Conservation (phyloP, 345 rosid species). For the Fremontodendron californicum region DNA sequence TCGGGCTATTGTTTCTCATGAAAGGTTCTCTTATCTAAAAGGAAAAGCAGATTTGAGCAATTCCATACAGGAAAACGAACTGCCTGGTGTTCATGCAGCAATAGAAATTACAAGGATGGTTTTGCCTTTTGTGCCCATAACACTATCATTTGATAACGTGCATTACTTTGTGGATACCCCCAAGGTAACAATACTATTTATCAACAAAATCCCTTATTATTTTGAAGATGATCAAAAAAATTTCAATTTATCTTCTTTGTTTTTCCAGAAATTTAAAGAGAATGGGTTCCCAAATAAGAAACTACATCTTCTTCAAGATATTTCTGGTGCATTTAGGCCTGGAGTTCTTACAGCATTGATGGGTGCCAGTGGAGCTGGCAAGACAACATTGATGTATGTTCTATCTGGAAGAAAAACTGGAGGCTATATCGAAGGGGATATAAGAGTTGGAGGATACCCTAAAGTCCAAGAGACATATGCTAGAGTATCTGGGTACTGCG, state of each 20-base stretch:
- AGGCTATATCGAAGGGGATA: constrained; percentile 70
- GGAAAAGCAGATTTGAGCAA: constrained; percentile 29
- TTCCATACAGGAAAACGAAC: constrained; percentile 10
- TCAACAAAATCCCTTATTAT: neutral
- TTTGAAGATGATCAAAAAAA: neutral
- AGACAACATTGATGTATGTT: constrained; percentile 75
- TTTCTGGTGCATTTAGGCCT: constrained; percentile 67
- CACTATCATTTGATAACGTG: constrained; percentile 56
- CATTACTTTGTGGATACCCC: constrained; percentile 59
- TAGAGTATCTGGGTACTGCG: constrained; percentile 79
- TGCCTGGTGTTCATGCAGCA: neutral
- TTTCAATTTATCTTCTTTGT: neutral
- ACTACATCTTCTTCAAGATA: constrained; percentile 58
- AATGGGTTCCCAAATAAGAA: constrained; percentile 41
- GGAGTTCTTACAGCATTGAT: constrained; percentile 77
- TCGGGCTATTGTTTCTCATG: constrained; percentile 22
- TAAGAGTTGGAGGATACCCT: constrained; percentile 58
- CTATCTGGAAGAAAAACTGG: constrained; percentile 52
- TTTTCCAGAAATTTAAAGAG: constrained; percentile 49
- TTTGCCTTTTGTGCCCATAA: constrained; percentile 58
- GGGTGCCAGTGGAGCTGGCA: constrained; percentile 96
- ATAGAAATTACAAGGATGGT: constrained; percentile 29
- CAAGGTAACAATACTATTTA: constrained; percentile 30
- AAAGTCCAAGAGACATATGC: constrained; percentile 72
- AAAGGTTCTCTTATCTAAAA: constrained; percentile 18